These are phyloP conservation scores for Trichosporon sp. DNA, from an alignment of 1,284 basidiomycete genomes.

Conservation along the genomic window DNA sequence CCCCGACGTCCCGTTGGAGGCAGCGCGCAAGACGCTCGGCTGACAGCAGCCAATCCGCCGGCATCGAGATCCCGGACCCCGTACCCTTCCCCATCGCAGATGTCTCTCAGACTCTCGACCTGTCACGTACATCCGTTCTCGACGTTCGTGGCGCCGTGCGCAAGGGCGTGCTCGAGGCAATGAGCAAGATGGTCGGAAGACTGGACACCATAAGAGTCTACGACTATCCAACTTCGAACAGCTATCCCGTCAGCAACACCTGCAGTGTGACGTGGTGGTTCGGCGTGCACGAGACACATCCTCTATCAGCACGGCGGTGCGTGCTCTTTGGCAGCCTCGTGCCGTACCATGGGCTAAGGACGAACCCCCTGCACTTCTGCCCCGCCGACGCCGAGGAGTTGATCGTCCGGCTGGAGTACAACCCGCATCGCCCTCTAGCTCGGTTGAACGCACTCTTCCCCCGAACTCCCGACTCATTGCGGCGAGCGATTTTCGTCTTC, in stretches of 20 bases:
- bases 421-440: neutral
- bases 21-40: neutral
- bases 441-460: neutral
- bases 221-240: neutral
- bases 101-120: neutral
- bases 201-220: constrained; percentile 2
- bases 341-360: neutral
- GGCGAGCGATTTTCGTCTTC: neutral
- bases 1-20: neutral
- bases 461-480: neutral
- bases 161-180: neutral
- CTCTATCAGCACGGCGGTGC: neutral
- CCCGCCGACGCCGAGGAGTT: constrained; percentile 4
- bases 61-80: neutral
- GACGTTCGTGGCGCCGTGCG: constrained; percentile 10
- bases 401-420: neutral
- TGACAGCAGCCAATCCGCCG: neutral
- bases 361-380: constrained; percentile 4
- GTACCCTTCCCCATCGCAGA: neutral
- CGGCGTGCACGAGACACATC: neutral
- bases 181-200: neutral
- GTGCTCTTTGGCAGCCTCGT: neutral
- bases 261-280: neutral
- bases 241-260: neutral
- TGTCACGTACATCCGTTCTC: neutral